These are phyloP conservation scores for Amorphotheca resinae DNA, from an alignment of 495 filamentous ascomycete genomes.

Conservation along the genomic window DNA sequence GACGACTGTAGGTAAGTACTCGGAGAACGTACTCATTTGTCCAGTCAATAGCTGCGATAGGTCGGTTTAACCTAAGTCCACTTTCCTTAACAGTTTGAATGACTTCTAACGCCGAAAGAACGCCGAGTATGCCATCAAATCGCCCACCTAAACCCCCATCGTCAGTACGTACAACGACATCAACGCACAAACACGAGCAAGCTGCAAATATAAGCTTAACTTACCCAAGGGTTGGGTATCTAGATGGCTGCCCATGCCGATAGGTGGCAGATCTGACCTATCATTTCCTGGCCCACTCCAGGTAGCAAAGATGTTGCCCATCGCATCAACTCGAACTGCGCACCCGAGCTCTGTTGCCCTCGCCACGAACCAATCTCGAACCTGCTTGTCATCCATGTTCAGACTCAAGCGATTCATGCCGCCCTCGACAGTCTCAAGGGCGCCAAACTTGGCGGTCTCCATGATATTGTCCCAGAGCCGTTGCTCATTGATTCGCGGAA, in stretches of 20 bases:
- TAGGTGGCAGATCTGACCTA: conserved; percentile 26
- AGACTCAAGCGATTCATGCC: conserved; percentile 41
- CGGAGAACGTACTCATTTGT: conserved; percentile 33
- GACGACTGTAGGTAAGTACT: not conserved
- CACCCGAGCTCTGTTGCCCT: conserved; percentile 51
- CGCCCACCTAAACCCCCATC: conserved; percentile 45
- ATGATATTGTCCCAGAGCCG: not conserved
- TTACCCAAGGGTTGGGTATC: conserved; percentile 60
- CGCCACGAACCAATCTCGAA: conserved; percentile 61
- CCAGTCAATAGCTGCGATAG: conserved; percentile 67
- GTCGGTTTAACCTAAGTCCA: conserved; percentile 52
- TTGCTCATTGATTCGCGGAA: not conserved
- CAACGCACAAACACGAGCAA: too few species aligned
- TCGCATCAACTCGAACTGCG: conserved; percentile 29
- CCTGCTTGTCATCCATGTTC: conserved; percentile 55
- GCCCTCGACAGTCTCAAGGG: conserved; percentile 4
- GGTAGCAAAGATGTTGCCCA: conserved; percentile 64
- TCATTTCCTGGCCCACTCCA: conserved; percentile 36
- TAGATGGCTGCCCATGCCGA: conserved; percentile 59
- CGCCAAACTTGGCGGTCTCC: not conserved
- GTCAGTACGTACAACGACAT: too few species aligned
- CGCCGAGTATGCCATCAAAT: conserved; percentile 65
- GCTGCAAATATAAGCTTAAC: not conserved
- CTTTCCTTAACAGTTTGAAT: conserved; percentile 52
- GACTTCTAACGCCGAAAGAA: conserved; percentile 58